A percentile compares a stretch with the other conserved stretches of the same genome.
phyloP scores from a whole-genome alignment of 441 rosid species.

The Populus hybrid region DNA sequence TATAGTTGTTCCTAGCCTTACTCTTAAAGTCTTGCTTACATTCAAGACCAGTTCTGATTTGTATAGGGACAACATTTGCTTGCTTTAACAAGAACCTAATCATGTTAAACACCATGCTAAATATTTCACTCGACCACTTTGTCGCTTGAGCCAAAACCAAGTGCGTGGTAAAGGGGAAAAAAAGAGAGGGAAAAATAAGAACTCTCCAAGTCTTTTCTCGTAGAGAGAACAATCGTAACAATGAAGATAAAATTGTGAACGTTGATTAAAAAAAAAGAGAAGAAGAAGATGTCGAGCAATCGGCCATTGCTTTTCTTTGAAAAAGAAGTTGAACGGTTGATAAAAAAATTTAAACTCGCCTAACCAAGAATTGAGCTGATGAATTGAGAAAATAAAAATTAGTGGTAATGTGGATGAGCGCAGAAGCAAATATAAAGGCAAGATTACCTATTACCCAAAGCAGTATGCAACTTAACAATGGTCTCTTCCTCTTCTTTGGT shows the following conservation, averaged over 20 bases:
- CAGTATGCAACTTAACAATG: conserved; percentile 55
- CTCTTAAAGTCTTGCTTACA: not conserved
- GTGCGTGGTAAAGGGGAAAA: no score
- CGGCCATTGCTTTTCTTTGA: not conserved
- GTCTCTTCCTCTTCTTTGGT: conserved; percentile 54
- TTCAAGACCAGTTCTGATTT: no score
- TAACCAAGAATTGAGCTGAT: not conserved
- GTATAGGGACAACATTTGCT: not conserved
- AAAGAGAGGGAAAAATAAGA: no score
- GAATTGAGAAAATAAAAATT: not conserved
- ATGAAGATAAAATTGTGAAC: not conserved
- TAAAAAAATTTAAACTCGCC: not conserved
- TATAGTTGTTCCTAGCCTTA: no score
- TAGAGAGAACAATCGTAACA: not conserved
- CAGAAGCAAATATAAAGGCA: not conserved
- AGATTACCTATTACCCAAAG: conserved; percentile 66
- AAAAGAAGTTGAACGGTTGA: no score
- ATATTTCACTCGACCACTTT: no score
- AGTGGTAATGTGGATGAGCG: not conserved
- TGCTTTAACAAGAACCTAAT: not conserved
- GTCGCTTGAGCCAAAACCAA: no score
- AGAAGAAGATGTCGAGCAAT: not conserved
- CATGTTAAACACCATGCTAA: not conserved
- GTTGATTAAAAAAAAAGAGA: not conserved
- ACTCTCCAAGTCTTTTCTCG: no score